These are phyloP conservation scores for Debaryomyces coudertii DNA, from an alignment of 1,139 yeast species.

Conservation along the genomic window DNA sequence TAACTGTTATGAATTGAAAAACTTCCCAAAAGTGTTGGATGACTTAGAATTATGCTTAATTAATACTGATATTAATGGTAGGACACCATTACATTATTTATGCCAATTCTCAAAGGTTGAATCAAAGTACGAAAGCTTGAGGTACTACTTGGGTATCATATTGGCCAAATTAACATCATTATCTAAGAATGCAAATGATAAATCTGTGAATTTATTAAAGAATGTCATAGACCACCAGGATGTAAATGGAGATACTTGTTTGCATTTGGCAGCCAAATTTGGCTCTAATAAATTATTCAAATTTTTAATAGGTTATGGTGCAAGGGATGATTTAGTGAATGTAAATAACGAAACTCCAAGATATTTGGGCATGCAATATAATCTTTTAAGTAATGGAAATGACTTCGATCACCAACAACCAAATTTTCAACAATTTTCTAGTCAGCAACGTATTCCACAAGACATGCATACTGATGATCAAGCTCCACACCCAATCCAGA, in stretches of 20 bases:
- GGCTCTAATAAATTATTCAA: conserved; percentile 43
- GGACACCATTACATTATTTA: conserved; percentile 74
- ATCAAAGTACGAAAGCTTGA: conserved; percentile 49
- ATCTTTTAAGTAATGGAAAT: conserved; percentile 23
- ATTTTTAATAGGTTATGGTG: conserved; percentile 46
- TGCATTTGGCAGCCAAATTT: conserved; percentile 61
- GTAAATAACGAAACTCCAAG: conserved; percentile 45
- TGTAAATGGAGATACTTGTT: conserved; percentile 67
- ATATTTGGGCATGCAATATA: conserved; percentile 29
- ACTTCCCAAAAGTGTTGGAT: conserved; percentile 72
- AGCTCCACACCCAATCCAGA: conserved; percentile 8
- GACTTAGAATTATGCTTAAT: conserved; percentile 70
- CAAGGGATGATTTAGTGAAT: conserved; percentile 50
- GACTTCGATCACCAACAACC: conserved; percentile 9
- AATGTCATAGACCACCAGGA: conserved; percentile 73
- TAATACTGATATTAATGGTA: conserved; percentile 70
- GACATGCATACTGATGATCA: conserved; percentile 13
- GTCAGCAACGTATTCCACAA: conserved; percentile 7
- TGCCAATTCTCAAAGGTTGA: conserved; percentile 61
- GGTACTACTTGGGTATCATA: conserved; percentile 43
- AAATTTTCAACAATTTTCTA: conserved; percentile 3
- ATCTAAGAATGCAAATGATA: conserved; percentile 32
- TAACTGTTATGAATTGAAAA: conserved; percentile 79
- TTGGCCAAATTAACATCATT: conserved; percentile 41
- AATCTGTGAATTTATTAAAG: conserved; percentile 50